These are phyloP conservation scores for Circinella umbellata DNA, from an alignment of 371 early-diverging fungal species.

Conservation along the genomic window DNA sequence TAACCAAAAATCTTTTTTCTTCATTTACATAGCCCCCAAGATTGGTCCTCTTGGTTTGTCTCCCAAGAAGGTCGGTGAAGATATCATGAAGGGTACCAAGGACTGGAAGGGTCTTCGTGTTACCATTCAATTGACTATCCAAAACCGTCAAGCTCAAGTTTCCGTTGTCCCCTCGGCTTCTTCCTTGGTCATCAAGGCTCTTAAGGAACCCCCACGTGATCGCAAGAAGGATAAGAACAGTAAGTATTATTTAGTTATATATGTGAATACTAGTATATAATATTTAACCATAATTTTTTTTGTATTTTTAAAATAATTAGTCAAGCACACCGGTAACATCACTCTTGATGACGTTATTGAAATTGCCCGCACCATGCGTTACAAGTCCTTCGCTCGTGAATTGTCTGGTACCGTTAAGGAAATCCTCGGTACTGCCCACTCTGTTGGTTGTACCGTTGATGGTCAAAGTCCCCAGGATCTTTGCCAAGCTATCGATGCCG, in stretches of 20 bases:
- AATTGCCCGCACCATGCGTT: slow-evolving; percentile 96
- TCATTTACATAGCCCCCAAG: slow-evolving; percentile 74
- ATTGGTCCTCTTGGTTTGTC: slow-evolving; percentile 99
- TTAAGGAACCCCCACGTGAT: slow-evolving; percentile 99
- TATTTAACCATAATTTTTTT: too few species aligned
- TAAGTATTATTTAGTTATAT: slow-evolving; percentile 27
- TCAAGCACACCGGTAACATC: slow-evolving; percentile 95
- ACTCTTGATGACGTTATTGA: slow-evolving; percentile 93
- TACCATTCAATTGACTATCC: slow-evolving; percentile 98
- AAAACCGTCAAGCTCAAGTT: slow-evolving; percentile 99
- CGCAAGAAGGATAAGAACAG: slow-evolving; percentile 99
- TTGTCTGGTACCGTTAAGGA: slow-evolving; percentile 98
- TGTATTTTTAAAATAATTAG: slow-evolving; percentile 21
- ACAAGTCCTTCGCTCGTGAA: slow-evolving; percentile 89
- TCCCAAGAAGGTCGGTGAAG: slow-evolving; percentile 99
- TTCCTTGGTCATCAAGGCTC: slow-evolving; percentile 97
- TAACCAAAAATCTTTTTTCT: not conserved
- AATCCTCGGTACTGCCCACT: slow-evolving; percentile 96
- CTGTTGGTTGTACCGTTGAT: slow-evolving; percentile 91
- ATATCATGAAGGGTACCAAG: slow-evolving; percentile 99
- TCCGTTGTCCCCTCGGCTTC: slow-evolving; percentile 98
- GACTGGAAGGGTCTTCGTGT: slow-evolving; percentile 99
- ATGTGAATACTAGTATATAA: not conserved
- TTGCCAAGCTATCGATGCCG: slow-evolving; percentile 60
- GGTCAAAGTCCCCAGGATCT: slow-evolving; percentile 56